Base-by-base conservation (phyloP, 2,329 filamentous ascomycete genomes). In the Diaporthe helianthi region DNA sequence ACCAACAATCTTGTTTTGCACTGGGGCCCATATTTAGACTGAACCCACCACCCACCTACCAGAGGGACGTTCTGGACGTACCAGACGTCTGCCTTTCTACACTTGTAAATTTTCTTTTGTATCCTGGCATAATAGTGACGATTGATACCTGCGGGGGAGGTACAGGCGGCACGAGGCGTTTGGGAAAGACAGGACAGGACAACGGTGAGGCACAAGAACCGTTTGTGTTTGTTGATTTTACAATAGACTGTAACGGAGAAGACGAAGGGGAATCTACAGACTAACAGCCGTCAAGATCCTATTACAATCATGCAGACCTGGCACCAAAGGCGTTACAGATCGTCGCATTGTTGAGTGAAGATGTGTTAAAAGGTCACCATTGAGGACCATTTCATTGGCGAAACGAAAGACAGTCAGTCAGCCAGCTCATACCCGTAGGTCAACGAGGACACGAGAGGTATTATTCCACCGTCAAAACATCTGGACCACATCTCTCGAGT, bases 141-240 rank as follows among this genome's bases (percentile, higher is more conserved):
- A 55, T 66, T 66, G 52, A 71, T 69, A 69, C 67, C 69, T 69
- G 26, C 26, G 46, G 63, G 46, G 68, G 53, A 46, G 47, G 12
- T 46, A 36, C 22, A 38, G 54, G 54, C 38, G 38, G 47, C 47
- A 66, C 46, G 24, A 24, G 47, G 69, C 69, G 49, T 71, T 66
- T 49, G 52, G 55, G 44, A 52, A 68, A 68, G 60, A 65, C 51
- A 65, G 47, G 44, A 53, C 60, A 61, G 10, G 31, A 33, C 6
- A 33, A 51, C 38, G 51, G 52, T 36, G n/a, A 64, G 24, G 26
- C 31, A 53, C 46, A 15, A 24, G 26, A 31, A 33, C 51, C 29
- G 22, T 67, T 53, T 10, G 19, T 9, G n/a, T 65, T 46, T 41
- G 36, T 5, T 38, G 13, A 15, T 38, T 33, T 9, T 24, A 69